Base-by-base conservation (phyloP, 2,329 filamentous ascomycete species). In the Mariannaea sp. region DNA sequence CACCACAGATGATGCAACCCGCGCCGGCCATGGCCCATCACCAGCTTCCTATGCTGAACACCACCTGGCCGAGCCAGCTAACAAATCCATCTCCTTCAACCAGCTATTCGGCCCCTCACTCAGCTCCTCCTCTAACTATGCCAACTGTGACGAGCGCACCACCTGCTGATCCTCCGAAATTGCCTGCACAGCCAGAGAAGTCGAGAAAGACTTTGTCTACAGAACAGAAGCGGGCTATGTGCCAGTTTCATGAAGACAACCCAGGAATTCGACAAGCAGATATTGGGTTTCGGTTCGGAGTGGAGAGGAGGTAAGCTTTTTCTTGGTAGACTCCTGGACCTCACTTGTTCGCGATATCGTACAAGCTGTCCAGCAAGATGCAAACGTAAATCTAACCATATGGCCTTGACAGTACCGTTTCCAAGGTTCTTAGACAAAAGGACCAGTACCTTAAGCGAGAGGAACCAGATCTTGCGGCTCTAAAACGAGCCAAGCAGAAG, bases 201-300 rank as follows among this genome's bases (percentile, higher is more conserved):
- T 89, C 90, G 4, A 82, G 92, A 63, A 91, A 91, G 73, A 97
- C 93, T 1, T 78, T 99, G 64, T 97, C 92, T 7, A 90, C 96
- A 68, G 87, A 90, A 53, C 92, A 97, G 70, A 88, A 94, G 59
- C 84, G 92, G 61, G 83, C 85, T 38, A 99, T 99, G 92, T 99
- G 94, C 72, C 83, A 91, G 68, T 97, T 93, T 72, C 89, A 93
- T 65, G 89, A 94, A 69, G 88, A 96, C 58, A 87, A 97, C 69
- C 94, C 93, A 17, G 87, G 85, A 42, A 87, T 91, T 39, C 96
- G 96, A 75, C 94, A 99, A 76, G 94, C 92, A 14, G 93, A 97
- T 68, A 99, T 99, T 74, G 94, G 94, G 74, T 88, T 87, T 54
- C 86, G 92, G 70, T 99, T 99, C 75, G 93, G 92, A 29, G 94